Percentiles rank a stretch among this genome's conserved stretches.
Evolutionary conservation across 106 monocot genomes (phyloP).

Genomic region (Dendrobium huoshanense): DNA sequence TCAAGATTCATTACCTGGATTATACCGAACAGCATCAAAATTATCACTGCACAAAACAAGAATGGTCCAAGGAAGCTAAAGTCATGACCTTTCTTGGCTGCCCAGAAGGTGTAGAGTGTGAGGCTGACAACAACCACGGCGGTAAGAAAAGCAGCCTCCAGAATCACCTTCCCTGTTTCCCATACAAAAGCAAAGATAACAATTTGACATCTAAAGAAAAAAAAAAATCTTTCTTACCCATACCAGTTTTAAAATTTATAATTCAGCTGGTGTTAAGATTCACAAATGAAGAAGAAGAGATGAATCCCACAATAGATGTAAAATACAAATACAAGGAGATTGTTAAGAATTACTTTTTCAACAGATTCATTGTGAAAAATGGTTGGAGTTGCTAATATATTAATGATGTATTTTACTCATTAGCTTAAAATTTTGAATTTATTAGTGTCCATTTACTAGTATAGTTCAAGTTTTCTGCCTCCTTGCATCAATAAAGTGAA

Average conservation of each 20-base stretch:
- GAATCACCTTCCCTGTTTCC: constrained; percentile 33
- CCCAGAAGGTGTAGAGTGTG: constrained; percentile 38
- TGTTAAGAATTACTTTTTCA: no score
- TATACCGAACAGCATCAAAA: constrained; percentile 25
- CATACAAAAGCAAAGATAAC: background rate
- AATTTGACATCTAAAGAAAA: background rate
- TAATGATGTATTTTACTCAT: no score
- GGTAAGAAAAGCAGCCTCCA: constrained; percentile 35
- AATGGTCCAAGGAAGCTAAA: constrained; percentile 44
- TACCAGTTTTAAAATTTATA: background rate
- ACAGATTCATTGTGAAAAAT: no score
- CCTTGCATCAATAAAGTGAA: background rate
- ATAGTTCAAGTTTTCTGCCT: no score
- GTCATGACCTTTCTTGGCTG: constrained; percentile 35
- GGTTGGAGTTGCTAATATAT: no score
- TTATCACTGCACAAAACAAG: constrained; percentile 23
- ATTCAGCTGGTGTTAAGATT: background rate
- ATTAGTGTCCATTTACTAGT: no score
- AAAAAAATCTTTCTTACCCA: background rate
- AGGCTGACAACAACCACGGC: constrained; percentile 34
- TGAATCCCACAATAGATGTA: background rate
- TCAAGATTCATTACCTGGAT: constrained; percentile 25
- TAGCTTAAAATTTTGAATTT: no score
- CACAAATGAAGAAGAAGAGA: background rate
- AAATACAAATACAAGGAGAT: background rate